Evolutionary conservation across 1,139 yeast species (phyloP).

Genomic region (Lodderomyces orthopsilosis): DNA sequence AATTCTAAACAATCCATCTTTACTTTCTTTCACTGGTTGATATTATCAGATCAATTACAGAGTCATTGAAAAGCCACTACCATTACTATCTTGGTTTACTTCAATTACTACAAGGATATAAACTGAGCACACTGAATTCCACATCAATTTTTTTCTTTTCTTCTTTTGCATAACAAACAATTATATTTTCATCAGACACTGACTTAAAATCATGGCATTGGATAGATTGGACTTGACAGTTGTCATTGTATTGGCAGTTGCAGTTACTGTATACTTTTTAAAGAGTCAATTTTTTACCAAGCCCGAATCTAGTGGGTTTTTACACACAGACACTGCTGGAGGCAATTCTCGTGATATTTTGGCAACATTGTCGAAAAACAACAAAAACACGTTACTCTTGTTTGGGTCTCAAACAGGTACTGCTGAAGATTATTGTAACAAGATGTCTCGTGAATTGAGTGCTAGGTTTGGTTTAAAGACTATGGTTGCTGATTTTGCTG

Average conservation of each 20-base stretch:
- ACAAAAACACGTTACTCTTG: constrained; percentile 77
- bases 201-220: constrained; percentile 37
- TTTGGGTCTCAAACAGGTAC: constrained; percentile 99
- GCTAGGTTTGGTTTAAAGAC: constrained; percentile 79
- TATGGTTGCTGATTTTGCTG: constrained; percentile 86
- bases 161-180: background rate
- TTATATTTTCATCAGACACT: too few relatives aligned
- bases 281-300: constrained; percentile 46
- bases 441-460: constrained; percentile 84
- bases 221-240: constrained; percentile 75
- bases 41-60: too few relatives aligned
- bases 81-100: too few relatives aligned
- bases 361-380: constrained; percentile 56
- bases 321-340: constrained; percentile 34
- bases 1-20: too few relatives aligned
- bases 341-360: constrained; percentile 58
- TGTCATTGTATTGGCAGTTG: constrained; percentile 60
- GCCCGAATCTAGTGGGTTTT: constrained; percentile 24
- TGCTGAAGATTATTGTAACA: constrained; percentile 95
- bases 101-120: too few relatives aligned
- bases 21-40: too few relatives aligned
- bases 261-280: constrained; percentile 63
- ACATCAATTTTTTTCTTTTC: too few relatives aligned
- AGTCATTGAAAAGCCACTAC: too few relatives aligned
- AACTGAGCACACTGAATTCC: too few relatives aligned